phyloP scores from a whole-genome alignment of 1,284 basidiomycete species.

The Vanrija humicola region DNA sequence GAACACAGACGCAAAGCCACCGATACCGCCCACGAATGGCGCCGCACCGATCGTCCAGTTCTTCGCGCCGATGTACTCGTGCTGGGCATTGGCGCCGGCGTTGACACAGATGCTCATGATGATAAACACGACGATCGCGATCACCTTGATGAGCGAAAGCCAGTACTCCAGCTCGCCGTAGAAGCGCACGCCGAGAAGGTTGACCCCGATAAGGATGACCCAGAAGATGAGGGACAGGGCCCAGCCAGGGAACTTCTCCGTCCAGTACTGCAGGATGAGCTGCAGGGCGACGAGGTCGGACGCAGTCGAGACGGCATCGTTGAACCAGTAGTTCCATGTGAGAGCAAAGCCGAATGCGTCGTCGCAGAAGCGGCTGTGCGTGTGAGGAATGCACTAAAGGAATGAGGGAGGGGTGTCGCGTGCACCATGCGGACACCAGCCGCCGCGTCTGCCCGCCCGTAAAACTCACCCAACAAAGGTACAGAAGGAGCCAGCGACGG shows the following conservation, averaged over 20 bases:
- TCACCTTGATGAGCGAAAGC: conserved; percentile 67
- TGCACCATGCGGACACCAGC: no score
- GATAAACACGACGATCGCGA: conserved; percentile 59
- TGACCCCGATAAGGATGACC: conserved; percentile 58
- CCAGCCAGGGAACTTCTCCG: conserved; percentile 62
- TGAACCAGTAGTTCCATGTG: conserved; percentile 81
- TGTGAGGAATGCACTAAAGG: background rate
- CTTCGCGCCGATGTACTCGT: conserved; percentile 45
- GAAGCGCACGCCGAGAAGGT: conserved; percentile 14
- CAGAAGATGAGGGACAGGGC: conserved; percentile 62
- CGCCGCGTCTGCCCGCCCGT: no score
- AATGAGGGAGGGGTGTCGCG: no score
- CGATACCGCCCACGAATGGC: conserved; percentile 49
- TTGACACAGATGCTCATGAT: conserved; percentile 64
- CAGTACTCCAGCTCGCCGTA: conserved; percentile 50
- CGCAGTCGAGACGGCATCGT: conserved; percentile 63
- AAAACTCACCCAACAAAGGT: conserved; percentile 56
- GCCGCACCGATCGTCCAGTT: conserved; percentile 52
- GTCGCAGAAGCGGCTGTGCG: conserved; percentile 45
- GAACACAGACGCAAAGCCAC: conserved; percentile 51
- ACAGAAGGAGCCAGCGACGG: conserved; percentile 65
- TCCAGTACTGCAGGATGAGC: conserved; percentile 75
- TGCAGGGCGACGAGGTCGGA: conserved; percentile 73
- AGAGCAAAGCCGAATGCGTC: conserved; percentile 73
- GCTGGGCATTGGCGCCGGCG: conserved; percentile 47